Conservation (phyloP, 176 grass and related monocot genomes). For the Avena insularis region DNA sequence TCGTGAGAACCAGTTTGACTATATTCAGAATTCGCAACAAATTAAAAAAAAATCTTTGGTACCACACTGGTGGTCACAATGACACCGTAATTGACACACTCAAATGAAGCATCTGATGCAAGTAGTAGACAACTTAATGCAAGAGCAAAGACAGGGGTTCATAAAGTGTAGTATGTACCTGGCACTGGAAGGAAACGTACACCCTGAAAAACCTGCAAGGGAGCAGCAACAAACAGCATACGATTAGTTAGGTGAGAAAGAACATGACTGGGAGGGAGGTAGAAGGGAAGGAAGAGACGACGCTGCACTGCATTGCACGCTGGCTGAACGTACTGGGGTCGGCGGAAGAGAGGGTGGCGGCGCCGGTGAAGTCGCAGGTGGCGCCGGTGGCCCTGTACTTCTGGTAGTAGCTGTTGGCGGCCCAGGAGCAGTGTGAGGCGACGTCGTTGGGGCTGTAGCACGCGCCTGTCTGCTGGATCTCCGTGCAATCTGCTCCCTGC, state of each 20-base stretch:
- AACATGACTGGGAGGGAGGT: too few species aligned
- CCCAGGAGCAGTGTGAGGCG: slow-evolving; percentile 83
- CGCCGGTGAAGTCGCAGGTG: slow-evolving; percentile 75
- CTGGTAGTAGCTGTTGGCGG: slow-evolving; percentile 89
- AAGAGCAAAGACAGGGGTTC: background rate
- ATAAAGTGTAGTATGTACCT: slow-evolving; percentile 47
- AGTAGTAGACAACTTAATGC: background rate
- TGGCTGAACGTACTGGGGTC: slow-evolving; percentile 64
- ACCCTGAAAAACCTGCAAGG: slow-evolving; percentile 69
- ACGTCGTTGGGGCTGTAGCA: slow-evolving; percentile 84
- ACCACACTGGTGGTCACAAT: background rate
- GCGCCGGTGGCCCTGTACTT: slow-evolving; percentile 63
- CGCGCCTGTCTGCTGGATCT: slow-evolving; percentile 50
- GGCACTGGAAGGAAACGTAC: slow-evolving; percentile 71
- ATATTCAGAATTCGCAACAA: background rate
- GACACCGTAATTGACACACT: background rate
- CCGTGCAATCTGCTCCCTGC: slow-evolving; percentile 72
- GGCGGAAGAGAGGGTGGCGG: slow-evolving; percentile 62
- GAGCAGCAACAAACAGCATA: background rate
- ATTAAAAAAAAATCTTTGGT: background rate
- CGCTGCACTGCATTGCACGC: background rate
- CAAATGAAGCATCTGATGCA: background rate
- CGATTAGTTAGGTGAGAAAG: background rate
- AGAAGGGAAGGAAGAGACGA: background rate
- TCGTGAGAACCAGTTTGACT: slow-evolving; percentile 8